phyloP scores from a whole-genome alignment of 2,329 filamentous ascomycete genomes.

The Fusarium vanettenii region DNA sequence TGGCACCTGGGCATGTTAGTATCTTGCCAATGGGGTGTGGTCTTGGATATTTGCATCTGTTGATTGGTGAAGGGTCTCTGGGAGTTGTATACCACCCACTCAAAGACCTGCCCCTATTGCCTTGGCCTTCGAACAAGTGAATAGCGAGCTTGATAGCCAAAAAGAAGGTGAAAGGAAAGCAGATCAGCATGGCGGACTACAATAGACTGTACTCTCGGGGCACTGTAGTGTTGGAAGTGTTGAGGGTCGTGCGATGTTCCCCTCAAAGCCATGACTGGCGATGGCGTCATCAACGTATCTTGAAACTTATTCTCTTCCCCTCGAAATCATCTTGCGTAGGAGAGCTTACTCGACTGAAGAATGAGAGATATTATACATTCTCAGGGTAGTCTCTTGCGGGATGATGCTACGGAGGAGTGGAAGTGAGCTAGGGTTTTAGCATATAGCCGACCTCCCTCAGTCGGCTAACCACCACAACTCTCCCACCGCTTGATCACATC shows the following conservation, averaged over 20 bases:
- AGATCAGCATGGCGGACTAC: background rate
- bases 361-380: background rate
- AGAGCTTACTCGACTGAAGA: too few relatives aligned
- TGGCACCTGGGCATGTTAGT: background rate
- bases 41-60: background rate
- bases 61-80: background rate
- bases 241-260: background rate
- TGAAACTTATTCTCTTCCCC: background rate
- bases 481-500: background rate
- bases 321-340: background rate
- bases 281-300: background rate
- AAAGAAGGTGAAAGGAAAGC: background rate
- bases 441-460: background rate
- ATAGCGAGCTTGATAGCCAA: background rate
- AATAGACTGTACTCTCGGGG: background rate
- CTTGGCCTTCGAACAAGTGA: background rate
- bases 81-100: background rate
- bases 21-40: background rate
- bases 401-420: background rate
- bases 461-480: background rate
- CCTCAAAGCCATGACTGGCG: background rate
- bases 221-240: background rate
- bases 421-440: background rate
- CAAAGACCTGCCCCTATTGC: background rate
- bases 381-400: background rate